Evolutionary conservation across 2,329 filamentous ascomycete genomes (phyloP).

Genomic region (Calonectria fujianensis): DNA sequence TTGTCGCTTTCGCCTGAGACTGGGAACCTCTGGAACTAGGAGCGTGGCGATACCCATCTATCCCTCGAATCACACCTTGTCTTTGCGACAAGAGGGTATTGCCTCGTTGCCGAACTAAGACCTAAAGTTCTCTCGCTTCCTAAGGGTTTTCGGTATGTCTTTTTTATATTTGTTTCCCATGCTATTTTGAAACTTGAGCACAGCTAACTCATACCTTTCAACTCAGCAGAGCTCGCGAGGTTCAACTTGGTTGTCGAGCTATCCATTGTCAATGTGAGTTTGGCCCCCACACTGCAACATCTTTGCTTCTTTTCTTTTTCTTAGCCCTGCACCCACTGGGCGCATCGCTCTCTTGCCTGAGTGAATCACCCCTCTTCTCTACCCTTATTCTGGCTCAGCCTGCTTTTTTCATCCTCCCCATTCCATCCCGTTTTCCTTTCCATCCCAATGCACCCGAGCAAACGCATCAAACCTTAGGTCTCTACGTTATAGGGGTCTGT

Average conservation of each 20-base stretch:
- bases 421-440: neutral
- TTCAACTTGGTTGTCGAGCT: neutral
- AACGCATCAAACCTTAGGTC: conserved; percentile 11
- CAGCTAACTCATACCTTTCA: neutral
- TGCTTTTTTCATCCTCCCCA: conserved; percentile 1
- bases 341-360: neutral
- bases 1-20: neutral
- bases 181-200: neutral
- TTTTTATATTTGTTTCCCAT: neutral
- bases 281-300: conserved; percentile 3
- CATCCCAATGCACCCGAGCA: neutral
- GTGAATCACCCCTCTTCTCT: conserved; percentile 11
- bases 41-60: conserved; percentile 1
- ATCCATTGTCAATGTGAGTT: conserved; percentile 16
- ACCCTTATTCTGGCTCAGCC: neutral
- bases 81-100: neutral
- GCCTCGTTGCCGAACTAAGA: neutral
- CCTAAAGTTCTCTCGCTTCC: neutral
- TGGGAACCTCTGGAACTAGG: conserved; percentile 2
- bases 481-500: neutral
- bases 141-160: conserved; percentile 4
- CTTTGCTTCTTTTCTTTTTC: conserved; percentile 12
- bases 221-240: neutral
- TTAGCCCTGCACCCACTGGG: neutral
- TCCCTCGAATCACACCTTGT: conserved; percentile 12